phyloP scores from a whole-genome alignment of 140 eudicot genomes.

The Cichorium intybus region DNA sequence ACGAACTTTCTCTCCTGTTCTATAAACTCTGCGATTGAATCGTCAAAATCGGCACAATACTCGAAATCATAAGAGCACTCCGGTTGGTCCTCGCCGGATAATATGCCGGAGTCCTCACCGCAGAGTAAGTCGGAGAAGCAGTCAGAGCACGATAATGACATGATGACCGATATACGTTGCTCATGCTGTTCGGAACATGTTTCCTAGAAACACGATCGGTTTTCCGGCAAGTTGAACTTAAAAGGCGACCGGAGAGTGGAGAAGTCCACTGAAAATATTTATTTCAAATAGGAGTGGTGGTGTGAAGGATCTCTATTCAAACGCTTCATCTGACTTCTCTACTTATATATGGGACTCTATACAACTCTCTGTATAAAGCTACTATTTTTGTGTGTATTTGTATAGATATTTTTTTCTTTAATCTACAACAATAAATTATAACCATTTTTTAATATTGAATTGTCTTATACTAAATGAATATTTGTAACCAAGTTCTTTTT shows the following conservation, averaged over 20 bases:
- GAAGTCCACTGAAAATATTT: background rate
- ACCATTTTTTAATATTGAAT: background rate
- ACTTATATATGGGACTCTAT: background rate
- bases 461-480: background rate
- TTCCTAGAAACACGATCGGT: conserved; percentile 4
- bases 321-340: background rate
- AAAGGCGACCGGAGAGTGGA: background rate
- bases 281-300: background rate
- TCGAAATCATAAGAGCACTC: conserved; percentile 55
- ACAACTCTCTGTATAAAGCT: background rate
- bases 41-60: conserved; percentile 53
- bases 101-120: conserved; percentile 72
- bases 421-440: background rate
- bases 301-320: background rate
- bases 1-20: conserved; percentile 68
- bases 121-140: conserved; percentile 81
- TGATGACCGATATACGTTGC: conserved; percentile 28
- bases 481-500: background rate
- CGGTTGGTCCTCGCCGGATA: conserved; percentile 52
- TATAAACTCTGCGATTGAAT: conserved; percentile 69
- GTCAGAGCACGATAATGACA: conserved; percentile 71
- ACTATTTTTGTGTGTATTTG: background rate
- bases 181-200: conserved; percentile 47
- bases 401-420: background rate
- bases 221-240: conserved; percentile 13